Percentiles rank a stretch among this genome's conserved stretches.
These are phyloP conservation scores for Castanea mollissima DNA, from an alignment of 306 rosid genomes.

Conservation along the genomic window DNA sequence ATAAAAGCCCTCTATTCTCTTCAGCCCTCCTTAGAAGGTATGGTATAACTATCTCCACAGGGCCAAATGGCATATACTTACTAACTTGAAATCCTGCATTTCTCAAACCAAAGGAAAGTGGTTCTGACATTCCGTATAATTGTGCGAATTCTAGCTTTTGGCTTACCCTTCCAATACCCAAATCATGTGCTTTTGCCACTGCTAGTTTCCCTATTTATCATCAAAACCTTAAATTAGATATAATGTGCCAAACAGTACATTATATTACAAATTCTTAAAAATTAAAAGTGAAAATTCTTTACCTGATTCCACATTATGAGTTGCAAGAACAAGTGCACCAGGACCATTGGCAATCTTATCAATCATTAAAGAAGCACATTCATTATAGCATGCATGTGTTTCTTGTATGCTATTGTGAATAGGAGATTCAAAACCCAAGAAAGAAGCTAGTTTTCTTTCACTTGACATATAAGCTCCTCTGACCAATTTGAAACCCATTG, in stretches of 20 bases:
- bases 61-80: conserved; percentile 95
- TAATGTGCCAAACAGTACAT: neutral
- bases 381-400: conserved; percentile 77
- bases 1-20: conserved; percentile 80
- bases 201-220: conserved; percentile 64
- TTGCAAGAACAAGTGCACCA: conserved; percentile 72
- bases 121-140: conserved; percentile 86
- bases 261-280: neutral
- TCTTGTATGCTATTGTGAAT: conserved; percentile 64
- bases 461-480: conserved; percentile 94
- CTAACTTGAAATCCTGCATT: conserved; percentile 96
- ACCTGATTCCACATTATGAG: conserved; percentile 91
- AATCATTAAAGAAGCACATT: conserved; percentile 59
- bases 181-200: conserved; percentile 62
- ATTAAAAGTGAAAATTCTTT: neutral
- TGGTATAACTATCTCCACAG: conserved; percentile 72
- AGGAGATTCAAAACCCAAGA: conserved; percentile 67
- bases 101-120: conserved; percentile 70
- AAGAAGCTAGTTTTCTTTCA: conserved; percentile 54
- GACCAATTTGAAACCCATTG: conserved; percentile 82
- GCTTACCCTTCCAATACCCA: conserved; percentile 74
- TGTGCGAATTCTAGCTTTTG: conserved; percentile 86
- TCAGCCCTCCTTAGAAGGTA: conserved; percentile 89
- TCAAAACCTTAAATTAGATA: neutral
- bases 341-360: conserved; percentile 62